phyloP scores from a whole-genome alignment of 2,329 filamentous ascomycete genomes.

The Aspergillus phoenicis region DNA sequence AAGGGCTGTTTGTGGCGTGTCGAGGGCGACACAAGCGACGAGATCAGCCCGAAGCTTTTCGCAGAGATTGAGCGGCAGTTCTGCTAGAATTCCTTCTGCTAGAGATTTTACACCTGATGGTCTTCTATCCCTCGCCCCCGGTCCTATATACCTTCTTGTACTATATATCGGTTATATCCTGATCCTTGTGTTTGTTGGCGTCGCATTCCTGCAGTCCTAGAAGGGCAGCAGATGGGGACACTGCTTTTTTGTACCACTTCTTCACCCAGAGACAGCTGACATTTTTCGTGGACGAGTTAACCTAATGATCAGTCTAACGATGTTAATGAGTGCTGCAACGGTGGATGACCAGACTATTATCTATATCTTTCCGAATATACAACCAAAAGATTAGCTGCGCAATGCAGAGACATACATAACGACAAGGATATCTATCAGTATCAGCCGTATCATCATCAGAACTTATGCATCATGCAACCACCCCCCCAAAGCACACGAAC shows the following conservation, averaged over 20 bases:
- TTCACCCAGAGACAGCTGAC: background rate
- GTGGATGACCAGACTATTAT: background rate
- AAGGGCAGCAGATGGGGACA: conserved; percentile 4
- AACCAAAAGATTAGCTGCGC: too few species aligned
- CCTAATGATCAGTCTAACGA: conserved; percentile 6
- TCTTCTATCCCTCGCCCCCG: background rate
- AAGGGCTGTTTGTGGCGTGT: conserved; percentile 86
- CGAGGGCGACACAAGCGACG: conserved; percentile 84
- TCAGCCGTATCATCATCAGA: conserved; percentile 3
- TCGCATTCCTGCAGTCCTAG: conserved; percentile 12
- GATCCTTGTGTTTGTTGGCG: conserved; percentile 11
- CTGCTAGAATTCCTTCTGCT: conserved; percentile 34
- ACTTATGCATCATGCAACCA: background rate
- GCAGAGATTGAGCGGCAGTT: conserved; percentile 81
- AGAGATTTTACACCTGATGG: too few species aligned
- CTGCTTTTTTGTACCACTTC: background rate
- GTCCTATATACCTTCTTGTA: conserved; percentile 20
- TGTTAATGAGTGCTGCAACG: background rate
- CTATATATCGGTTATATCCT: conserved; percentile 18
- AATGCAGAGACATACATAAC: background rate
- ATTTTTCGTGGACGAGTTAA: conserved; percentile 6
- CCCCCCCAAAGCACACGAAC: background rate
- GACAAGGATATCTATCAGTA: background rate
- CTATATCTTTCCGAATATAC: background rate
- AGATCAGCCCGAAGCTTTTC: conserved; percentile 90